phyloP scores from a whole-genome alignment of 2,329 filamentous ascomycete species.

The Paraconiothyrium brasiliense region DNA sequence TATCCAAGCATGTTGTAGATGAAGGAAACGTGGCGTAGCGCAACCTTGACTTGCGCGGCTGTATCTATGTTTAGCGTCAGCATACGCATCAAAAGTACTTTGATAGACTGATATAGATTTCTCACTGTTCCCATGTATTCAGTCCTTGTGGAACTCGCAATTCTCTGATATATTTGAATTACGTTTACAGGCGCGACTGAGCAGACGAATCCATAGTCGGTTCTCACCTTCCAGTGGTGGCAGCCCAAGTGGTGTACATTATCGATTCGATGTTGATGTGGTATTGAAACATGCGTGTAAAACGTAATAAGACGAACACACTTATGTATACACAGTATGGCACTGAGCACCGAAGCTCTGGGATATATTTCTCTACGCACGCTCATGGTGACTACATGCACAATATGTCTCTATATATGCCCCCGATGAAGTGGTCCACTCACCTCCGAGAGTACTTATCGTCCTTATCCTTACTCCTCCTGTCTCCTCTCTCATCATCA shows the following conservation, averaged over 20 bases:
- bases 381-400: not conserved
- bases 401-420: not conserved
- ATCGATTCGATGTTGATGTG: too few species aligned
- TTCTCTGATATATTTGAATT: too few species aligned
- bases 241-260: too few species aligned
- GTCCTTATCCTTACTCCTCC: conserved; percentile 26
- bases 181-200: too few species aligned
- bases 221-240: too few species aligned
- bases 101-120: not conserved
- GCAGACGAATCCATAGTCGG: too few species aligned
- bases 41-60: not conserved
- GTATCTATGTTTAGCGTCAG: not conserved
- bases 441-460: conserved; percentile 8
- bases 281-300: too few species aligned
- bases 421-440: too few species aligned
- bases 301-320: too few species aligned
- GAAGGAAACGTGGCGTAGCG: not conserved
- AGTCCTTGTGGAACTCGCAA: not conserved
- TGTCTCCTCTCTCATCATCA: conserved; percentile 33
- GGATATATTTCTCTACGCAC: not conserved
- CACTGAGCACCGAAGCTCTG: conserved; percentile 4
- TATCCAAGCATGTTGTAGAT: not conserved
- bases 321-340: too few species aligned
- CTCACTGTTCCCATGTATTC: not conserved
- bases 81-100: conserved; percentile 6